phyloP scores from a whole-genome alignment of 2,329 filamentous ascomycete species.

The Hypoxylon sp. region DNA sequence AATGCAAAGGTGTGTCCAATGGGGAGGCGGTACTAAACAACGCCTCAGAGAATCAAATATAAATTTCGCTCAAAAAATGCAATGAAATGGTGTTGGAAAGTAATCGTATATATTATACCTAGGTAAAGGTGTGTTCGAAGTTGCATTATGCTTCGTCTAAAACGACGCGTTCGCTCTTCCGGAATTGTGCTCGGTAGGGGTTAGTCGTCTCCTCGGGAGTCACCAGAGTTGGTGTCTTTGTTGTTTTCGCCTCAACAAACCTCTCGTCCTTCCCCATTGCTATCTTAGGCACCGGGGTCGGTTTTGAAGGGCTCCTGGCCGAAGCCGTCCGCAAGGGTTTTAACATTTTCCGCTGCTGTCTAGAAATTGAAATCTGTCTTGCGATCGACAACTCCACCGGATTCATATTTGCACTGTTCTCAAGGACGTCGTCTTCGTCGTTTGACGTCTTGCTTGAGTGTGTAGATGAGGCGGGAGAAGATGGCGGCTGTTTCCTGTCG shows the following conservation, averaged over 20 bases:
- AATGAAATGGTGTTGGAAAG: slow-evolving; percentile 15
- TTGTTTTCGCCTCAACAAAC: slow-evolving; percentile 59
- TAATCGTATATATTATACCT: not conserved
- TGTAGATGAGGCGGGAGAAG: slow-evolving; percentile 54
- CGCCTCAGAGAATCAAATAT: slow-evolving; percentile 24
- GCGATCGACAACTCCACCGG: slow-evolving; percentile 78
- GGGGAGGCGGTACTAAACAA: slow-evolving; percentile 29
- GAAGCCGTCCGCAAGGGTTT: slow-evolving; percentile 64
- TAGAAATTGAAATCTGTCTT: slow-evolving; percentile 75
- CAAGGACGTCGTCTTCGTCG: slow-evolving; percentile 56
- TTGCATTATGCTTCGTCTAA: slow-evolving; percentile 61
- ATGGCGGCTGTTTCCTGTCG: slow-evolving; percentile 53
- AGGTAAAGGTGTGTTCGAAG: slow-evolving; percentile 3
- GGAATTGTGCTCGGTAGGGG: slow-evolving; percentile 57
- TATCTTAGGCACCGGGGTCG: slow-evolving; percentile 41
- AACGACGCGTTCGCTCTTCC: slow-evolving; percentile 69
- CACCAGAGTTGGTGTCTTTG: slow-evolving; percentile 64
- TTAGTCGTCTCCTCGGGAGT: slow-evolving; percentile 54
- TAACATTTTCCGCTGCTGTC: slow-evolving; percentile 72
- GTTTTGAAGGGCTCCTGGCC: slow-evolving; percentile 51
- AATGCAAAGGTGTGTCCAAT: slow-evolving; percentile 15
- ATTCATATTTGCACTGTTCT: slow-evolving; percentile 56
- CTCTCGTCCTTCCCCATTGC: slow-evolving; percentile 54
- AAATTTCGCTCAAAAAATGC: slow-evolving; percentile 20
- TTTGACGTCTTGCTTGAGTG: slow-evolving; percentile 55